Percentiles rank a stretch among this genome's conserved stretches.
Conservation (phyloP, 2,329 filamentous ascomycete genomes). For the Cercospora janseana region DNA sequence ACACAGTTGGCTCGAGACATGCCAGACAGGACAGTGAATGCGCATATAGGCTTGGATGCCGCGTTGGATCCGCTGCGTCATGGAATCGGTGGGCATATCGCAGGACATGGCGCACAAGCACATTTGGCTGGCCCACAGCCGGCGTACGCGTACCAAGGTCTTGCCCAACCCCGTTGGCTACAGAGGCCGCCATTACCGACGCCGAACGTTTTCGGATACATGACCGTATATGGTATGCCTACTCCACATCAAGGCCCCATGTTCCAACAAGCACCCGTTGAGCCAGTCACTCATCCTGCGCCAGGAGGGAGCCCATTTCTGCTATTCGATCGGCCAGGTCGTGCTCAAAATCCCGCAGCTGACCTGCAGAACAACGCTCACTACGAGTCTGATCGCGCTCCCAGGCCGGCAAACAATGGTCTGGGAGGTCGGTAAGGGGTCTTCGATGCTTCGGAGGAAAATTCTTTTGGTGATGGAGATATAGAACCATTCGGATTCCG, state of each 20-base stretch:
- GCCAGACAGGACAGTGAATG: neutral
- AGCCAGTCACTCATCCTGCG: neutral
- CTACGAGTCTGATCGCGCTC: neutral
- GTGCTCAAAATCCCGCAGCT: too few species aligned
- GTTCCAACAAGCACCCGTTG: neutral
- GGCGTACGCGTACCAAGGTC: conserved; percentile 11
- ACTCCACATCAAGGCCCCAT: neutral
- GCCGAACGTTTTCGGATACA: conserved; percentile 6
- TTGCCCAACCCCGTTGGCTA: conserved; percentile 10
- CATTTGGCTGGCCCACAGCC: conserved; percentile 14
- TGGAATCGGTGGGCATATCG: conserved; percentile 16
- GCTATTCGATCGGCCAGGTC: too few species aligned
- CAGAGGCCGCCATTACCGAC: conserved; percentile 3
- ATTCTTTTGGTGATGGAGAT: conserved; percentile 19
- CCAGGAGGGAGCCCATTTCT: too few species aligned
- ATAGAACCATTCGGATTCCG: conserved; percentile 15
- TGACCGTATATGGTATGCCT: conserved; percentile 3
- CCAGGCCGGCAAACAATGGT: conserved; percentile 7
- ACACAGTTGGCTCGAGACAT: neutral
- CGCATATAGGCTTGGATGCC: neutral
- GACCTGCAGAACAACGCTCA: neutral
- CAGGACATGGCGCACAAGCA: conserved; percentile 10
- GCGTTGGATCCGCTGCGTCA: neutral
- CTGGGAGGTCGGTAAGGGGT: conserved; percentile 11
- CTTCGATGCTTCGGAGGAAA: conserved; percentile 16